phyloP scores from a whole-genome alignment of 768 basidiomycete genomes.

The Mycena indigotica region DNA sequence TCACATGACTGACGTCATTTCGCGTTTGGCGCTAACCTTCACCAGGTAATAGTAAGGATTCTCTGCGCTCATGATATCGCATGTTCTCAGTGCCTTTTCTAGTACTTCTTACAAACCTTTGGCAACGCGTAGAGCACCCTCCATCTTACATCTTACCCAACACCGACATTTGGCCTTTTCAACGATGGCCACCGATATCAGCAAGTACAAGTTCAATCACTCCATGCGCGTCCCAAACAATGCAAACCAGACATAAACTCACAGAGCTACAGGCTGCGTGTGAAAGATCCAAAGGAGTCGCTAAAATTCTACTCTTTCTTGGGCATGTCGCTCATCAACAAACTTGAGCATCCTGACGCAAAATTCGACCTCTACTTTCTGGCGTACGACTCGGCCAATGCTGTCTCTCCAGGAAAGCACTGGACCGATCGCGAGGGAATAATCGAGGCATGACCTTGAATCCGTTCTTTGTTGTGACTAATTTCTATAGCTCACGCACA shows the following conservation, averaged over 20 bases:
- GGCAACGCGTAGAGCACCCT: too few species aligned
- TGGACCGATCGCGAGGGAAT: conserved; percentile 43
- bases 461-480: too few species aligned
- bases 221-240: conserved; percentile 5
- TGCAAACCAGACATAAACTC: conserved; percentile 44
- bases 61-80: too few species aligned
- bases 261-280: conserved; percentile 85
- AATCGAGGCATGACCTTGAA: too few species aligned
- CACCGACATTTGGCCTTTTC: too few species aligned
- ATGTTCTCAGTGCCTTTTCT: too few species aligned
- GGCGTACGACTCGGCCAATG: conserved; percentile 60
- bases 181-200: conserved; percentile 16
- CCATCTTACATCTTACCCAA: too few species aligned
- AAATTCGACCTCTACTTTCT: conserved; percentile 83
- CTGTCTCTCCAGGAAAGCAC: conserved; percentile 69
- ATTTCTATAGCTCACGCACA: conserved; percentile 83
- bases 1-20: too few species aligned
- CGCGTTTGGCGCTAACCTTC: too few species aligned
- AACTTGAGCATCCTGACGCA: conserved; percentile 43
- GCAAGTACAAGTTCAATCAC: conserved; percentile 22
- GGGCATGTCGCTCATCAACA: conserved; percentile 70
- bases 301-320: conserved; percentile 78
- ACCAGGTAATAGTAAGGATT: too few species aligned
- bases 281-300: conserved; percentile 85
- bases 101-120: too few species aligned